Conservation (phyloP, 2,329 filamentous ascomycete genomes). For the Diaporthe sp. region DNA sequence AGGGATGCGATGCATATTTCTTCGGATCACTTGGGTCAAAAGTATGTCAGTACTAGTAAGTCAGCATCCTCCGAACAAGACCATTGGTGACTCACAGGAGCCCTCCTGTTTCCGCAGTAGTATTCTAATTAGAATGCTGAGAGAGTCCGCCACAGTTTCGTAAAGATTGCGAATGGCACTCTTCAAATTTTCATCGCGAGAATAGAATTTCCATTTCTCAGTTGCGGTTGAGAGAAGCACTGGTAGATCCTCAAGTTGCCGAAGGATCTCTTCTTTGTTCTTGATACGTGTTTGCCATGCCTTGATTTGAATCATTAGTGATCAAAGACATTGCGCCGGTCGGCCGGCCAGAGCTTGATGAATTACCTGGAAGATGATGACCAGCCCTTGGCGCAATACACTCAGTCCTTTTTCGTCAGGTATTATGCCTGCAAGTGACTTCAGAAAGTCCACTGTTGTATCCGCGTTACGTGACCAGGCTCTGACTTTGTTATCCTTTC, state of each 20-base stretch:
- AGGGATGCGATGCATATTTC: background rate
- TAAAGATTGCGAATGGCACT: background rate
- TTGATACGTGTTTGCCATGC: conserved; percentile 16
- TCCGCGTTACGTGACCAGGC: background rate
- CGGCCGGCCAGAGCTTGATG: rapidly evolving
- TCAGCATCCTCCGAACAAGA: too few species aligned
- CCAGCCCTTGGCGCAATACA: conserved; percentile 13
- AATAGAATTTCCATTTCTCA: conserved; percentile 9
- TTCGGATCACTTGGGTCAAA: background rate
- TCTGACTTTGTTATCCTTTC: background rate
- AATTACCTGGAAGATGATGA: conserved; percentile 17
- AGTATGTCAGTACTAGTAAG: background rate
- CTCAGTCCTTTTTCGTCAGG: conserved; percentile 24
- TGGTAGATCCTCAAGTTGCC: conserved; percentile 18
- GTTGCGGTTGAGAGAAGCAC: background rate
- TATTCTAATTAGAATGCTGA: background rate
- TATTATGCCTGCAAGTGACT: conserved; percentile 13
- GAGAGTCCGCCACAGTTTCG: background rate
- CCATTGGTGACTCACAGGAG: background rate
- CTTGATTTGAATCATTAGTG: background rate
- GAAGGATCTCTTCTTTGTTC: conserved; percentile 16
- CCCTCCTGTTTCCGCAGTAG: conserved; percentile 6
- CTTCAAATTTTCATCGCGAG: background rate
- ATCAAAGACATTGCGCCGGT: background rate
- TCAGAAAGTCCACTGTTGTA: background rate